Percentiles rank a stretch among this genome's conserved stretches.
phyloP scores from a whole-genome alignment of 2,329 filamentous ascomycete genomes.

The Epicoccum sorghinum region DNA sequence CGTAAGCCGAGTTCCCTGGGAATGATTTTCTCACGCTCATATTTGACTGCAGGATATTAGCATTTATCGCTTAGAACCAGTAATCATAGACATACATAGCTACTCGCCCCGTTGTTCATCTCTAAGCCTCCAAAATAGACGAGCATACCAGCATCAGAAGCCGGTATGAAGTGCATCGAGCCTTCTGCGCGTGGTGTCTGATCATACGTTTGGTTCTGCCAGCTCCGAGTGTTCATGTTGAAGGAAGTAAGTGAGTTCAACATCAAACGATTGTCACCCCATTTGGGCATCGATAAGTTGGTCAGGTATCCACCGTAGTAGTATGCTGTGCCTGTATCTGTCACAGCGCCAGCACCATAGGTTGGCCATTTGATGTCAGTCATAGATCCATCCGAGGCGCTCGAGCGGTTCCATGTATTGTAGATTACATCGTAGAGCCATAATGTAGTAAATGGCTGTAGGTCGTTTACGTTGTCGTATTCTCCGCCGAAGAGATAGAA shows the following conservation, averaged over 20 bases:
- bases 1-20: not conserved
- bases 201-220: constrained; percentile 59
- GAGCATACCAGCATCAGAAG: constrained; percentile 62
- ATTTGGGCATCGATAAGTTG: constrained; percentile 52
- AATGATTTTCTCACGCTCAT: constrained; percentile 21
- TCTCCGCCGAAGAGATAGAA: constrained; percentile 67
- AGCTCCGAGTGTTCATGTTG: constrained; percentile 57
- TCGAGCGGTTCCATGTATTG: constrained; percentile 59
- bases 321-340: constrained; percentile 50
- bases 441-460: constrained; percentile 48
- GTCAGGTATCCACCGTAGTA: constrained; percentile 67
- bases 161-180: constrained; percentile 62
- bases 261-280: constrained; percentile 14
- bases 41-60: constrained; percentile 21
- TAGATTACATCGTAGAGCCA: constrained; percentile 62
- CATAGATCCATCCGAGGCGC: constrained; percentile 28
- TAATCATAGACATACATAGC: constrained; percentile 10
- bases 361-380: constrained; percentile 20
- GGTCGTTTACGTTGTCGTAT: constrained; percentile 43
- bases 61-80: not conserved
- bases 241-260: constrained; percentile 10
- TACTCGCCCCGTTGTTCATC: not conserved
- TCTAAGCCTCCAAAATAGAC: constrained; percentile 64
- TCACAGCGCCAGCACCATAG: constrained; percentile 21
- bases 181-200: constrained; percentile 61